Conservation (phyloP, 495 filamentous ascomycete genomes). For the Neurospora sp. region DNA sequence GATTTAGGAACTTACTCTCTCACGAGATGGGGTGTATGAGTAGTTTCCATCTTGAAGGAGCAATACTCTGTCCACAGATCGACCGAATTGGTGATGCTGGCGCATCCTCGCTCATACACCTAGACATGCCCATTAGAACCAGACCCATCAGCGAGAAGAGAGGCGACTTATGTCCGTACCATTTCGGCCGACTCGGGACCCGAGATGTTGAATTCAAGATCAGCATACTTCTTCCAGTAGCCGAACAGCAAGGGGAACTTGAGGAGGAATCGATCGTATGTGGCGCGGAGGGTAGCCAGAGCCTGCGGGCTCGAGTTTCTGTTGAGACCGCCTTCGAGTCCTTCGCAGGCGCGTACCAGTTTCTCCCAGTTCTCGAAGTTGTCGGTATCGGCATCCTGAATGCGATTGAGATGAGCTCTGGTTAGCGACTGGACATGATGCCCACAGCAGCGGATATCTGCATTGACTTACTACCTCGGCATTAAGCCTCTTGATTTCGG, state of each 20-base stretch:
- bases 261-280: slow-evolving; percentile 86
- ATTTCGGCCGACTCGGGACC: slow-evolving; percentile 97
- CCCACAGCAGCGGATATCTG: neutral
- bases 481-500: slow-evolving; percentile 70
- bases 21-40: slow-evolving; percentile 86
- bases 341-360: slow-evolving; percentile 71
- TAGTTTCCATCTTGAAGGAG: slow-evolving; percentile 93
- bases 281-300: slow-evolving; percentile 70
- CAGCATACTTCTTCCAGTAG: slow-evolving; percentile 99
- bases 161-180: slow-evolving; percentile 41
- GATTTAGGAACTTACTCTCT: slow-evolving; percentile 91
- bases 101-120: slow-evolving; percentile 93
- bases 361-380: slow-evolving; percentile 95
- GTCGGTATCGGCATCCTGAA: slow-evolving; percentile 66
- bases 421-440: neutral
- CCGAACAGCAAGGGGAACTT: slow-evolving; percentile 95
- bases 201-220: slow-evolving; percentile 91
- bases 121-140: slow-evolving; percentile 24
- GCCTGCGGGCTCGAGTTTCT: slow-evolving; percentile 94
- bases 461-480: slow-evolving; percentile 63
- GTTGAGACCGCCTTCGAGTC: slow-evolving; percentile 85
- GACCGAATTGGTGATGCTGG: slow-evolving; percentile 85
- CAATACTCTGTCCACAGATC: slow-evolving; percentile 98
- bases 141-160: neutral
- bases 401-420: neutral